These are phyloP conservation scores for Hsuehochloa calcarea DNA, from an alignment of 176 grass and related monocot species.

Conservation along the genomic window DNA sequence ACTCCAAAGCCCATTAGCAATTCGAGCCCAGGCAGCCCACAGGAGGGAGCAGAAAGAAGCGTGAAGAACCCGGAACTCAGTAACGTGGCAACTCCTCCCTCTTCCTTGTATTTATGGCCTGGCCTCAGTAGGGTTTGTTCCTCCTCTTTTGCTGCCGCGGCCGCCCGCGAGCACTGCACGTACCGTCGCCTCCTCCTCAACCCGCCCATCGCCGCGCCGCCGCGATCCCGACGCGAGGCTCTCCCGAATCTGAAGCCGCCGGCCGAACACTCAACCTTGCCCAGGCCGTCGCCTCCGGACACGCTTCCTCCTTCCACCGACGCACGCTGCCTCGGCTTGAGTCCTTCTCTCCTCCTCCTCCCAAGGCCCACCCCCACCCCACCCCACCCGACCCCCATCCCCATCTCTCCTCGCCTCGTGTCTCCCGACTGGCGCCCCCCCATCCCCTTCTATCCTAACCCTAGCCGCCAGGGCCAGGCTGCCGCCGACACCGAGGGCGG, in stretches of 20 bases:
- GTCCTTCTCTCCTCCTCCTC: background rate
- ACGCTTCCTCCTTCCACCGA: background rate
- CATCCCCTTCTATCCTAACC: too few relatives aligned
- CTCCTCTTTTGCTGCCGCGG: background rate
- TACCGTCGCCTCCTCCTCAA: background rate
- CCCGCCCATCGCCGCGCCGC: background rate
- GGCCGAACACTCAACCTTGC: background rate
- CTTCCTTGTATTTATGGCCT: background rate
- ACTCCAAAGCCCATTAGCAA: too few relatives aligned
- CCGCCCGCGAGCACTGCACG: background rate
- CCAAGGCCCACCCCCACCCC: too few relatives aligned
- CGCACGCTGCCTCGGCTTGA: background rate
- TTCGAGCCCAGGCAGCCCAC: background rate
- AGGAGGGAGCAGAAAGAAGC: background rate
- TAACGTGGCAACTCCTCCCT: background rate
- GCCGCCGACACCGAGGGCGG: too few relatives aligned
- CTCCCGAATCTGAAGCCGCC: background rate
- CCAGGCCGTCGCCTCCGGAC: background rate
- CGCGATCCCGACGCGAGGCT: background rate
- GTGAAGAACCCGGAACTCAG: background rate
- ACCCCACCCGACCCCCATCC: too few relatives aligned
- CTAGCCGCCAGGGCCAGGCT: too few relatives aligned
- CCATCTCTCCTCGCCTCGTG: too few relatives aligned
- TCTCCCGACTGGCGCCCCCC: too few relatives aligned
- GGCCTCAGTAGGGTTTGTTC: conserved; percentile 22